These are phyloP conservation scores for Teratosphaeria zuluensis DNA, from an alignment of 2,329 filamentous ascomycete species.

Conservation along the genomic window DNA sequence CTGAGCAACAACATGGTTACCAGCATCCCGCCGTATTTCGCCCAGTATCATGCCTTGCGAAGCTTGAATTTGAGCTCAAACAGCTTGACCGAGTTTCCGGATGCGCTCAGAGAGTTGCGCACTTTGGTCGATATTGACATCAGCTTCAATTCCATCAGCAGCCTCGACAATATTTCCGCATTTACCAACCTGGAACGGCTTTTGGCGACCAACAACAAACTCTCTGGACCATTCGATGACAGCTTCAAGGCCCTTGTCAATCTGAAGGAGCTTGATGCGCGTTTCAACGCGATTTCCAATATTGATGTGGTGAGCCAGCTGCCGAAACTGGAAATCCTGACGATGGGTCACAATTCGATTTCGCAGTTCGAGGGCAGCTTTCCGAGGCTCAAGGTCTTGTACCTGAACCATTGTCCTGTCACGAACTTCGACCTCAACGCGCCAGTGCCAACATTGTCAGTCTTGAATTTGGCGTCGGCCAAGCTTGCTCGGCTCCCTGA, in stretches of 20 bases:
- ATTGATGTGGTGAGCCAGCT: slow-evolving; percentile 81
- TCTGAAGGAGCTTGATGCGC: slow-evolving; percentile 83
- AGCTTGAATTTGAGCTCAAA: slow-evolving; percentile 92
- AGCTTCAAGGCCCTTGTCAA: slow-evolving; percentile 63
- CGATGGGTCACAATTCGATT: slow-evolving; percentile 85
- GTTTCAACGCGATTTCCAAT: slow-evolving; percentile 81
- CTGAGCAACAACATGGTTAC: slow-evolving; percentile 87
- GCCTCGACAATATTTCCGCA: slow-evolving; percentile 69
- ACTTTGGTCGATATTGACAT: slow-evolving; percentile 87
- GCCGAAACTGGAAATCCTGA: slow-evolving; percentile 77
- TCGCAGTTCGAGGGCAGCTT: slow-evolving; percentile 88
- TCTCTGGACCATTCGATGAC: slow-evolving; percentile 62
- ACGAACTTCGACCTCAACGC: slow-evolving; percentile 80
- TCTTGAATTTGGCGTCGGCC: slow-evolving; percentile 80
- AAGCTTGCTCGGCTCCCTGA: slow-evolving; percentile 84
- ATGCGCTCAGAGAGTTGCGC: slow-evolving; percentile 71
- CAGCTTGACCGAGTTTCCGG: slow-evolving; percentile 73
- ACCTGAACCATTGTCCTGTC: slow-evolving; percentile 89
- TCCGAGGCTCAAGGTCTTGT: slow-evolving; percentile 68
- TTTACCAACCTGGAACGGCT: slow-evolving; percentile 75
- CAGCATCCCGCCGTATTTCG: slow-evolving; percentile 71
- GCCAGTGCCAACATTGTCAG: slow-evolving; percentile 70
- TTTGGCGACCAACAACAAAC: slow-evolving; percentile 89
- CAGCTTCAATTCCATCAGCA: slow-evolving; percentile 86
- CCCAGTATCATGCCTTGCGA: slow-evolving; percentile 65